phyloP scores from a whole-genome alignment of 108 stramenopile species.

The Fistulifera solaris region DNA sequence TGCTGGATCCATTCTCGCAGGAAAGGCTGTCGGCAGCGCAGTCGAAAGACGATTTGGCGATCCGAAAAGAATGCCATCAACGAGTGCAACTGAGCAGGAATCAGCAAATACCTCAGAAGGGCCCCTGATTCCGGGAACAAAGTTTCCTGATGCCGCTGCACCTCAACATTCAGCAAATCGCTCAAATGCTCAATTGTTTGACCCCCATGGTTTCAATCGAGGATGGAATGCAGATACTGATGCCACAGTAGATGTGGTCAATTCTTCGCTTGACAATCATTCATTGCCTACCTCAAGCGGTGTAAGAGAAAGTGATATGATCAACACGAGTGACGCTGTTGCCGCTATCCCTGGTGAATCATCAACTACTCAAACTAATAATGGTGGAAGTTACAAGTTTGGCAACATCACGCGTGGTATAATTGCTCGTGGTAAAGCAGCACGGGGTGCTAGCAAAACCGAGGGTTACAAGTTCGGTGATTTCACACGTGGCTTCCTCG shows the following conservation, averaged over 20 bases:
- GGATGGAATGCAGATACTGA: too few species aligned
- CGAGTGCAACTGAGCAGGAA: too few species aligned
- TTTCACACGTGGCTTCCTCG: slow-evolving; percentile 11
- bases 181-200: too few species aligned
- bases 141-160: too few species aligned
- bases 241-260: too few species aligned
- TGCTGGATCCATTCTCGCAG: slow-evolving; percentile 10
- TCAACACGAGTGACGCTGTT: background rate
- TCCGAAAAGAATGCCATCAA: background rate
- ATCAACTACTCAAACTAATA: background rate
- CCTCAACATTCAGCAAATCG: too few species aligned
- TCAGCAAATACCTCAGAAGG: too few species aligned
- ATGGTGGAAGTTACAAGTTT: slow-evolving; percentile 2
- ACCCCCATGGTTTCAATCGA: too few species aligned
- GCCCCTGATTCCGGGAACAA: too few species aligned
- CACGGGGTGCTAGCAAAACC: background rate
- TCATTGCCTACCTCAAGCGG: too few species aligned
- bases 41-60: background rate
- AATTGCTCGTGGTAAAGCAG: slow-evolving; percentile 6
- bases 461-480: slow-evolving; percentile 11
- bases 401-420: slow-evolving; percentile 8
- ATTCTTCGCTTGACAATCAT: too few species aligned
- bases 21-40: background rate
- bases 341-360: background rate
- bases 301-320: too few species aligned